Evolutionary conservation across 345 rosid species (phyloP).

Genomic region (Brassica incana): DNA sequence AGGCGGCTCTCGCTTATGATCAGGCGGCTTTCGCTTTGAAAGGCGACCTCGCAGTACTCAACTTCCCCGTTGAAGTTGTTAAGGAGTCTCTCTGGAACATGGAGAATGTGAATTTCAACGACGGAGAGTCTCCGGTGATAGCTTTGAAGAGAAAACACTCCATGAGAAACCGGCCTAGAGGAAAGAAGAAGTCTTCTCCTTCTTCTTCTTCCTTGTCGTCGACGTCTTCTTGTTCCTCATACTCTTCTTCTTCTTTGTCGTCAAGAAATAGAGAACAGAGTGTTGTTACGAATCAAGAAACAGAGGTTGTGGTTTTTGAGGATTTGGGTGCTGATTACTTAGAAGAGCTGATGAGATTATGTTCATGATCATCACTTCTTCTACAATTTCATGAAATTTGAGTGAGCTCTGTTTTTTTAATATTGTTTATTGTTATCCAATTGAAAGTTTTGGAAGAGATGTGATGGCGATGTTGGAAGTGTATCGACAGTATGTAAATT

Average conservation of each 20-base stretch:
- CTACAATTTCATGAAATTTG: not conserved
- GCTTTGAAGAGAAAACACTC: constrained; percentile 63
- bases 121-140: constrained; percentile 64
- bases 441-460: constrained; percentile 16
- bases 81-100: constrained; percentile 53
- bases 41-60: constrained; percentile 57
- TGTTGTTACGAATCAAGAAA: constrained; percentile 24
- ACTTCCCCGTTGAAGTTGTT: constrained; percentile 51
- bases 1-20: constrained; percentile 76
- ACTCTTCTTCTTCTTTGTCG: constrained; percentile 1
- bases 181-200: constrained; percentile 39
- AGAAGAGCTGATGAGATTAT: constrained; percentile 64
- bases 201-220: not conserved
- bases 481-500: constrained; percentile 17
- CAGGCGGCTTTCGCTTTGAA: constrained; percentile 68
- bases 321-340: constrained; percentile 72
- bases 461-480: constrained; percentile 24
- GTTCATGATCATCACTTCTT: constrained; percentile 32
- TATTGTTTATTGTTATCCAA: constrained; percentile 9
- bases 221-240: not conserved
- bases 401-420: constrained; percentile 24
- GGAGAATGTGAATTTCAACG: constrained; percentile 42
- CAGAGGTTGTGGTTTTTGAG: constrained; percentile 52
- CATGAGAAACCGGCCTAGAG: constrained; percentile 44
- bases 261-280: constrained; percentile 31